Percentiles rank a stretch among this genome's conserved stretches.
Conservation (phyloP, 2,329 filamentous ascomycete species). For the Fusarium metavorans region DNA sequence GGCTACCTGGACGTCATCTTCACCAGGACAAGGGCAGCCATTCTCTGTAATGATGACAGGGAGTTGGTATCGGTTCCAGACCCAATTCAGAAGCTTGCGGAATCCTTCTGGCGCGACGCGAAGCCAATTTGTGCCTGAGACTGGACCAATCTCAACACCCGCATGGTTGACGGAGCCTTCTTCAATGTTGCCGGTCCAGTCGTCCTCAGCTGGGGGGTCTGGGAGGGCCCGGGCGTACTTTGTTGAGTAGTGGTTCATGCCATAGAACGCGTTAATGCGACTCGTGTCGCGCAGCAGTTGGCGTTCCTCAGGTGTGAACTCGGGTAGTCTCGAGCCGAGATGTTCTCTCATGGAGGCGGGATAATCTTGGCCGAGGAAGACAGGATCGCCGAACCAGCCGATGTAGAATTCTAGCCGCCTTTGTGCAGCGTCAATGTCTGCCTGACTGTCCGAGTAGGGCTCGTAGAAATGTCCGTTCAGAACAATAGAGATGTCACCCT, state of each 20-base stretch:
- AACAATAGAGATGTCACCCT: background rate
- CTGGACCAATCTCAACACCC: conserved; percentile 14
- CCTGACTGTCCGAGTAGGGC: background rate
- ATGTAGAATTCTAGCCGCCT: background rate
- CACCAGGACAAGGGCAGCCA: background rate
- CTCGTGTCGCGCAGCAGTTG: background rate
- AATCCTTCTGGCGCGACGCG: conserved; percentile 31
- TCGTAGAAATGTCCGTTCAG: background rate
- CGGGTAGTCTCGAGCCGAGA: background rate
- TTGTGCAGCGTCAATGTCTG: background rate
- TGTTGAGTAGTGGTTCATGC: conserved; percentile 52
- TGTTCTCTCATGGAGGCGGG: background rate
- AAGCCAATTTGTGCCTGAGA: conserved; percentile 23
- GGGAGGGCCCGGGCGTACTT: conserved; percentile 44
- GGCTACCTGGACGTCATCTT: background rate
- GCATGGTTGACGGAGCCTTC: conserved; percentile 9
- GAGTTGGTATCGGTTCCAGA: conserved; percentile 31
- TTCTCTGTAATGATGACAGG: background rate
- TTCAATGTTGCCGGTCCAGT: conserved; percentile 33
- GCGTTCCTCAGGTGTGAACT: background rate
- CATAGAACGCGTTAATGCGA: conserved; percentile 45
- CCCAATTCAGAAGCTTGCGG: conserved; percentile 39
- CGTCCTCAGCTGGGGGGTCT: conserved; percentile 34
- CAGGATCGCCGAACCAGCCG: background rate
- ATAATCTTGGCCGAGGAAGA: background rate